Conservation (phyloP, 345 rosid species). For the Eutrema heterophyllum region DNA sequence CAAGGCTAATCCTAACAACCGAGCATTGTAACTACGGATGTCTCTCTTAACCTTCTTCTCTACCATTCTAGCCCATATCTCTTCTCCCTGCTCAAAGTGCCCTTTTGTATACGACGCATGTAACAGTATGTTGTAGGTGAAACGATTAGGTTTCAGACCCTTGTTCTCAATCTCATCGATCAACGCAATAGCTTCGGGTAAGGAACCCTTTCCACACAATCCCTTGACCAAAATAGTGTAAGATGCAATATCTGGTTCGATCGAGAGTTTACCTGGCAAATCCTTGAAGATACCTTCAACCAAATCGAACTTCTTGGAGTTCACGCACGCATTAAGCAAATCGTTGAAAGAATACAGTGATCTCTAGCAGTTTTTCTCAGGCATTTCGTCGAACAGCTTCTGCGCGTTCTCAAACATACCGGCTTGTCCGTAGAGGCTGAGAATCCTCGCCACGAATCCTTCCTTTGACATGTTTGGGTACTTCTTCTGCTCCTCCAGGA, state of each 20-base stretch:
- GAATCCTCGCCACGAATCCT: constrained; percentile 49
- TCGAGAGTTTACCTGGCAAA: constrained; percentile 41
- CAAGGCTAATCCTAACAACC: constrained; percentile 44
- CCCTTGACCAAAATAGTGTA: constrained; percentile 57
- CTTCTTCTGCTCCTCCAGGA: constrained; percentile 65
- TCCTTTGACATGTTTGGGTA: constrained; percentile 52
- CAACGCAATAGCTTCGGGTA: constrained; percentile 38
- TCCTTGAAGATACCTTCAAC: constrained; percentile 38
- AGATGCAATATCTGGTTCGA: constrained; percentile 47
- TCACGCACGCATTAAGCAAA: constrained; percentile 50
- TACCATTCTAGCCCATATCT: constrained; percentile 50
- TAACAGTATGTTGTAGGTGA: constrained; percentile 57
- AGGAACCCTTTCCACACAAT: constrained; percentile 45
- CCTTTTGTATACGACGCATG: constrained; percentile 43
- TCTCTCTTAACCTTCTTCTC: constrained; percentile 41
- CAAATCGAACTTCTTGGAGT: constrained; percentile 46
- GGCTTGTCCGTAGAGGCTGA: constrained; percentile 43
- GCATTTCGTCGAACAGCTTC: constrained; percentile 81
- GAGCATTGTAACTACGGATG: constrained; percentile 52
- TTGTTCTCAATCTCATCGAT: constrained; percentile 56
- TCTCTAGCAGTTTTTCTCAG: constrained; percentile 41
- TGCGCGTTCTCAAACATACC: constrained; percentile 64
- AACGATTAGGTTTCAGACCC: constrained; percentile 42
- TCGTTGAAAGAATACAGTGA: constrained; percentile 60
- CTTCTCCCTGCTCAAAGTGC: constrained; percentile 49